Evolutionary conservation across 164 flowering plant species (phyloP).

Genomic region (Berberis thunbergii): DNA sequence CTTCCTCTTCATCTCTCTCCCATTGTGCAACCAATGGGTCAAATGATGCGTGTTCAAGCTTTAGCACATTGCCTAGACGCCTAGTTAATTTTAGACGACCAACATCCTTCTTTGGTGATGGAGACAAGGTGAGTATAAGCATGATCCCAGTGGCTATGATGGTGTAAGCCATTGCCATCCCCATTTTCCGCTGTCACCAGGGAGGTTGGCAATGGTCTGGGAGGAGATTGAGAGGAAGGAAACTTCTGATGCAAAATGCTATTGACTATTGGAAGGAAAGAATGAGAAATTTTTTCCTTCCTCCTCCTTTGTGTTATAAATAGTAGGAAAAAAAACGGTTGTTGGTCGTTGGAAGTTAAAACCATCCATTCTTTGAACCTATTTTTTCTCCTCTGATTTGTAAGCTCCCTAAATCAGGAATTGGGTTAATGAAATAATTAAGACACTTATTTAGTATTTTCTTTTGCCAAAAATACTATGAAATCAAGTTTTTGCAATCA

Average conservation of each 20-base stretch:
- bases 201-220: not conserved
- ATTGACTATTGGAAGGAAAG: not conserved
- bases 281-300: no score
- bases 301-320: no score
- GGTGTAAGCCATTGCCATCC: conserved; percentile 45
- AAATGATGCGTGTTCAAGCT: conserved; percentile 17
- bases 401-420: no score
- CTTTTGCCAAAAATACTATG: no score
- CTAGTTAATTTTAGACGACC: conserved; percentile 15
- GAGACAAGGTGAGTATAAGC: conserved; percentile 24
- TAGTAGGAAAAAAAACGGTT: no score
- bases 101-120: not conserved
- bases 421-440: no score
- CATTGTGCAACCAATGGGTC: conserved; percentile 34
- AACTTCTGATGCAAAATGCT: not conserved
- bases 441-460: no score
- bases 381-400: no score
- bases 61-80: conserved; percentile 23
- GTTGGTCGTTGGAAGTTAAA: no score
- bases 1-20: not conserved
- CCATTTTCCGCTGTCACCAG: conserved; percentile 21
- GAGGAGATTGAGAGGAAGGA: not conserved
- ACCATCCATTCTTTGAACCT: no score
- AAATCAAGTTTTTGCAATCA: no score
- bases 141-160: conserved; percentile 44